Conservation (phyloP, 768 basidiomycete genomes). For the Pleurotus tuber-regium region DNA sequence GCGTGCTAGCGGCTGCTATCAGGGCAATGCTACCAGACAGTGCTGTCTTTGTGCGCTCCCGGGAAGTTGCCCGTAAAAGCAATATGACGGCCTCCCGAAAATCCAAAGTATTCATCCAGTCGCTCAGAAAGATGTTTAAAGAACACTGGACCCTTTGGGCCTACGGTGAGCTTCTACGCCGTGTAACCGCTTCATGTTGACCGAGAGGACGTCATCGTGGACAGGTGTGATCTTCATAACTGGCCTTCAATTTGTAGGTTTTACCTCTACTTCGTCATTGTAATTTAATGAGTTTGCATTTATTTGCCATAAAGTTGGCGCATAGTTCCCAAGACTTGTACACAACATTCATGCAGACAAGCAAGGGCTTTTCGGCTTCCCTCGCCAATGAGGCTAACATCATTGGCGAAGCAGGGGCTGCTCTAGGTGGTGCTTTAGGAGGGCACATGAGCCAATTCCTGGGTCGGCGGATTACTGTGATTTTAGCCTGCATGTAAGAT, state of each 20-base stretch:
- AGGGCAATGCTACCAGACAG: slow-evolving; percentile 58
- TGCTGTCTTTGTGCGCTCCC: slow-evolving; percentile 49
- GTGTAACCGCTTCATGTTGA: not conserved
- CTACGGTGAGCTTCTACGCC: slow-evolving; percentile 29
- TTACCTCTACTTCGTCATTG: no score
- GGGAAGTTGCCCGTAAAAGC: not conserved
- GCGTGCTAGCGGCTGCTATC: slow-evolving; percentile 48
- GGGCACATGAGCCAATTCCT: slow-evolving; percentile 55
- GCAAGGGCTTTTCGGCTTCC: slow-evolving; percentile 47
- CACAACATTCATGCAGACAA: slow-evolving; percentile 51
- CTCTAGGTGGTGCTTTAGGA: slow-evolving; percentile 47
- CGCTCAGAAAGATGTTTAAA: slow-evolving; percentile 55
- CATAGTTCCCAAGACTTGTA: slow-evolving; percentile 41
- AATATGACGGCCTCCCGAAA: slow-evolving; percentile 35
- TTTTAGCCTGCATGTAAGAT: slow-evolving; percentile 10
- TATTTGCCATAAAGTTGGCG: slow-evolving; percentile 11
- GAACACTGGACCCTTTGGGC: slow-evolving; percentile 60
- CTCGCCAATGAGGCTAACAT: slow-evolving; percentile 59
- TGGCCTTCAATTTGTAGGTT: slow-evolving; percentile 15
- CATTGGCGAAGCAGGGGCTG: slow-evolving; percentile 35
- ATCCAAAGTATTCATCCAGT: slow-evolving; percentile 50
- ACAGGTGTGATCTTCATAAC: slow-evolving; percentile 13
- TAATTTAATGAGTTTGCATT: no score
- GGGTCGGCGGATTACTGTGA: slow-evolving; percentile 63
- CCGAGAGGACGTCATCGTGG: not conserved